Evolutionary conservation across 2,329 filamentous ascomycete species (phyloP), one percentile per base, ranked within the genome.

Genomic region (Aspergillus awamori): DNA sequence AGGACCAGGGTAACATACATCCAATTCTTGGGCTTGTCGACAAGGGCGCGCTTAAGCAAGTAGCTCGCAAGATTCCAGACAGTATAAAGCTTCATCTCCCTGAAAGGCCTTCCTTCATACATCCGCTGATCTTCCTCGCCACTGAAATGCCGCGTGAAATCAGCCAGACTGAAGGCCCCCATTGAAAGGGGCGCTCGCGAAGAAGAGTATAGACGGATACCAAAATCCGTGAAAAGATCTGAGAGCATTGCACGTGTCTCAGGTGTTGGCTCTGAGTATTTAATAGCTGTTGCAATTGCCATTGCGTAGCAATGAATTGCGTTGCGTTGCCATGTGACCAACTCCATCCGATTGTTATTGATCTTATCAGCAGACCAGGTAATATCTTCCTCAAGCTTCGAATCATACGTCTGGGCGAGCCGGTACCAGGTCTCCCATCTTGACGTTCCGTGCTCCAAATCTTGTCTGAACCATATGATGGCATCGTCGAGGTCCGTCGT

Each of bases 361-460:
- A 96, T 89, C 76, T 96, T 96, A 67, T 96, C 92, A 0, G 92
- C 91, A 20, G 89, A 90, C 93, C 93, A 96, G 5, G 93, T 86
- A 5, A 96, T 90, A 6, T 89, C 87, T 74, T 97, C 93, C 64
- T 97, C 93, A 13, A 96, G 81, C 69, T 96, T 92, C 54, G 91
- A 89, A 75, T 97, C 93, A 70, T 92, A 93, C 53, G 90, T 92
- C 74, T 96, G 92, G 0, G 89, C 93, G 24, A 96, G 84, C 11
- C 92, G 86, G 74, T 94, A 95, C 93, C 93, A 97, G 0, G 91
- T 90, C 73, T 96, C 91, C 93, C 93, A 97, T 59, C 88, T 87
- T 43, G 92, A 88, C 2, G 87, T 86, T 1, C 89, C 92, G 73
- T 92, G 92, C 67, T 96, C 92, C 1, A 97, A 77, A 72, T 96